phyloP scores from a whole-genome alignment of 768 basidiomycete genomes.

The Rhodotorula sphaerocarpa region DNA sequence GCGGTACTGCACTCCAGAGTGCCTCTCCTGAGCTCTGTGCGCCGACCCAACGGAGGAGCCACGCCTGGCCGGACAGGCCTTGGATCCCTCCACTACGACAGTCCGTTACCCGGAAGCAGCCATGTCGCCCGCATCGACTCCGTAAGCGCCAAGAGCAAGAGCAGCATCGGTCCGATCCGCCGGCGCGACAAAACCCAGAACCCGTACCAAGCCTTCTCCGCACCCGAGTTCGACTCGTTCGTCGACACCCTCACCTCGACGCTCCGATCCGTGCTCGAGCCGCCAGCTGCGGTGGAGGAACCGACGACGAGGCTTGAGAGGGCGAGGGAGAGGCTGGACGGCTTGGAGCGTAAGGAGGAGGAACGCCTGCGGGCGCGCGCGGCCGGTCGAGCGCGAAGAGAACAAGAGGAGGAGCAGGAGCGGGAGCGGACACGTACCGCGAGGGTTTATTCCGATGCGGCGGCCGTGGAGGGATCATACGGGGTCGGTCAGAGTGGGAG shows the following conservation, averaged over 20 bases:
- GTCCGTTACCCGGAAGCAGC: neutral
- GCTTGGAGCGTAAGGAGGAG: too few species aligned
- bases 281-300: neutral
- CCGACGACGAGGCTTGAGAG: too few species aligned
- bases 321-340: too few species aligned
- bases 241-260: conserved; percentile 2
- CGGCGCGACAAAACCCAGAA: neutral
- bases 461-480: neutral
- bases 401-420: neutral
- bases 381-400: neutral
- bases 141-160: too few species aligned
- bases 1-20: neutral
- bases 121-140: conserved; percentile 1
- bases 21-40: neutral
- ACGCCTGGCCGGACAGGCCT: neutral
- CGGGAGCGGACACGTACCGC: neutral
- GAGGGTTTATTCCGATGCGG: too few species aligned
- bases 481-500: neutral
- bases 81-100: neutral
- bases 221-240: conserved; percentile 10
- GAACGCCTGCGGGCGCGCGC: too few species aligned
- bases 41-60: neutral
- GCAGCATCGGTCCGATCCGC: too few species aligned
- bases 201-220: conserved; percentile 7
- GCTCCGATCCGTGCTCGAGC: conserved; percentile 1